Base-by-base conservation (phyloP, 108 stramenopile species). In the Skeletonema costatum region DNA sequence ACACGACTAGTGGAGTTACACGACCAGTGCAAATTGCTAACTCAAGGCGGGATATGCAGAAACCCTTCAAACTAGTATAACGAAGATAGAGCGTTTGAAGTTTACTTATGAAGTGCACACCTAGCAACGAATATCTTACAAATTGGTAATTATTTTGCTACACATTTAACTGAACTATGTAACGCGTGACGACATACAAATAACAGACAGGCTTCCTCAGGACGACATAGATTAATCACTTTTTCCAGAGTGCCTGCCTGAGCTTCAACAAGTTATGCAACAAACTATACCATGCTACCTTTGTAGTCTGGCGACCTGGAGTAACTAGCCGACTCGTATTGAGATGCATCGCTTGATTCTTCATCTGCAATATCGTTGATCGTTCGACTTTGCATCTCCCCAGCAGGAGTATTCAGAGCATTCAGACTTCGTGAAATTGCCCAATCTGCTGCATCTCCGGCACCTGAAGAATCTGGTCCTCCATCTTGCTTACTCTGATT, bases 391-490 rank as follows among this genome's bases (percentile, higher is more conserved):
- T 51, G 69, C 7, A 19, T 51, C 64, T 66, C 76, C 30, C 74
- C 73, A 14, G 81, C 73, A 14, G 81, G 60, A 17, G 71, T 66
- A 44, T 82, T 82, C 12, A 84, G 63, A 32, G 83, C 83, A 48
- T 74, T 75, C 19, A 95, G 80, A 80, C 92, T 92, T 71, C 88
- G 64, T 64, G 87, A 83, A 65, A 95, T 95, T 4, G 92, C 94
- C 92, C 92, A 93, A 38, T 91, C 94, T n/a, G 94, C 94, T 32
- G 93, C 93, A 69, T 91, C 88, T 38, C 84, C 87, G 2, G 93
- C 93, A 60, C 82, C 84, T 4, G 80, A 87, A 42, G 82, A 63
- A 51, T 80, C 85, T 81, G 38, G 71, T 11, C 75, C 60, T 59
- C 88, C 90, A 44, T 91, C 88, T 44, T 83, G 72, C 63, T 93